These are phyloP conservation scores for Syzygium malaccense DNA, from an alignment of 441 rosid species.

Conservation along the genomic window DNA sequence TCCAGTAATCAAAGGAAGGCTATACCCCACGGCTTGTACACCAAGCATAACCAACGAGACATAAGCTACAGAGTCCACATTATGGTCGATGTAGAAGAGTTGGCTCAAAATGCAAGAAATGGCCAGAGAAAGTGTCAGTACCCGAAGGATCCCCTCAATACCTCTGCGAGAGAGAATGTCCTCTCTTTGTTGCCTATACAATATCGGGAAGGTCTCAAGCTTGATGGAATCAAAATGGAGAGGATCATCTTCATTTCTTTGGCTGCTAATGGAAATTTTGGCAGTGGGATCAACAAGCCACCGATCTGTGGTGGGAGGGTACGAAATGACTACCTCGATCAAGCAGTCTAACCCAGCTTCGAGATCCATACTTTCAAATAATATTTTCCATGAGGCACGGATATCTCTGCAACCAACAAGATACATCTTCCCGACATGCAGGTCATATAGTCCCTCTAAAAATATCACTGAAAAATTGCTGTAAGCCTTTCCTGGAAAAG, in stretches of 20 bases:
- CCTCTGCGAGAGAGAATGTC: conserved; percentile 71
- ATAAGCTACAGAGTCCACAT: conserved; percentile 37
- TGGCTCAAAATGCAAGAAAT: conserved; percentile 64
- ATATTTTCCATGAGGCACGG: conserved; percentile 59
- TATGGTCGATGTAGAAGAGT: conserved; percentile 40
- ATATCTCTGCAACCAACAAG: conserved; percentile 88
- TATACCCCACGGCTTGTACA: conserved; percentile 68
- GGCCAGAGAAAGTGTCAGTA: conserved; percentile 59
- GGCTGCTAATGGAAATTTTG: conserved; percentile 54
- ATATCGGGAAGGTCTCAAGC: conserved; percentile 55
- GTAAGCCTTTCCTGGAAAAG: conserved; percentile 25
- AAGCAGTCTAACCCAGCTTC: conserved; percentile 82
- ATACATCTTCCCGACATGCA: conserved; percentile 70
- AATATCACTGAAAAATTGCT: conserved; percentile 57
- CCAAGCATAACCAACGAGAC: conserved; percentile 80
- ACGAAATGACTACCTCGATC: conserved; percentile 49
- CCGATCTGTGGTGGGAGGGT: conserved; percentile 65
- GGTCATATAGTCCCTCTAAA: conserved; percentile 79
- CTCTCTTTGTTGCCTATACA: conserved; percentile 71
- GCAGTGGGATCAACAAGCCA: conserved; percentile 81
- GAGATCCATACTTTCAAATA: conserved; percentile 71
- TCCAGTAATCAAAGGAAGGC: conserved; percentile 74
- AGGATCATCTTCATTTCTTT: conserved; percentile 63
- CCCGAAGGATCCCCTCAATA: conserved; percentile 65
- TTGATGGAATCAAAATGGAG: conserved; percentile 38